Base-by-base conservation (phyloP, 768 basidiomycete genomes). In the Termitomyces sp. region DNA sequence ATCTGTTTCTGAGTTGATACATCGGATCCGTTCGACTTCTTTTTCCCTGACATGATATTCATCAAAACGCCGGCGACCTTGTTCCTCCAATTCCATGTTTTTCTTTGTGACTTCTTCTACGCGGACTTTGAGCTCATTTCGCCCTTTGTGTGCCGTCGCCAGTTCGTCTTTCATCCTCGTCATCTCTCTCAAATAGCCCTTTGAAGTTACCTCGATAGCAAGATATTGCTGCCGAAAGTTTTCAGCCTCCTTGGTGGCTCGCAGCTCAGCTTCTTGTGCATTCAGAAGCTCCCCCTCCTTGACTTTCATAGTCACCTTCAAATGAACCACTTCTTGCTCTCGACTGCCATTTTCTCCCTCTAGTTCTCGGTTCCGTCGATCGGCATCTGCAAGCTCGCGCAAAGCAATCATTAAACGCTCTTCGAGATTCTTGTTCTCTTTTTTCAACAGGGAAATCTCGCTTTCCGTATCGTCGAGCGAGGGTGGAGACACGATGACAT, bases 281-380 rank as follows among this genome's bases (percentile, higher is more conserved):
- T 49, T 26, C 10, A 12, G 3, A 49, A 37, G 35, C 35, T 49
- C 48, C 19, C 37, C 48, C 17, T 49, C 48, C 10, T 37, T 37
- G 35, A 49, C 48, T 37, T 49, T 49, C 9, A 34, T 17, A 37
- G 15, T 11, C 1, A 22, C 48, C 24, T 26, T 37, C 9, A 49
- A 15, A 37, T 19, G 48, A 37, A 21, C 22, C 11, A 49, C 11
- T n/a, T 49, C 48, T 49, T 53, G 54, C 17, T 26, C 51, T 45
- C 30, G 49, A 9, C 32, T 45, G 32, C 32, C 28, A 22, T 56
- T 58, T 34, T 60, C 57, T n/a, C 47, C 57, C 21, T 51, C 51
- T 5, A 57, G 50, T 26, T 56, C 55, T 37, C 38, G 48, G n/a
- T 51, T 60, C 22, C 51, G 43, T 51, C 46, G 53, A 7, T 51